Evolutionary conservation across 2,329 filamentous ascomycete species (phyloP).

Genomic region (Claviceps monticola): DNA sequence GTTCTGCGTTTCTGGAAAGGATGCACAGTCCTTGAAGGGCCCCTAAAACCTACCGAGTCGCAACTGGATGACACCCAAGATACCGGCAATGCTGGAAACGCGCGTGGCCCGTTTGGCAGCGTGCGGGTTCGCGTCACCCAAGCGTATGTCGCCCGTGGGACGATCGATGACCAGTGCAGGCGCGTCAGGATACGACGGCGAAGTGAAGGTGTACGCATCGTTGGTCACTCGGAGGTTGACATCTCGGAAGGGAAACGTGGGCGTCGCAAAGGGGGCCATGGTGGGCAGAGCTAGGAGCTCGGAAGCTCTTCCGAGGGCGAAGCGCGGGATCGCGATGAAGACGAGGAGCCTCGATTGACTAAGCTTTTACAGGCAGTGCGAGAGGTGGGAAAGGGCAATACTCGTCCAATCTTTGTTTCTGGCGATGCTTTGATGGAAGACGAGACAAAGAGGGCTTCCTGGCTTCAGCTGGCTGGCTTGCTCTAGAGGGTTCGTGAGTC

Average conservation of each 20-base stretch:
- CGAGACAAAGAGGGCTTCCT: no score
- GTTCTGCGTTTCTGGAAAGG: not conserved
- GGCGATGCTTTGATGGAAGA: no score
- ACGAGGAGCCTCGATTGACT: not conserved
- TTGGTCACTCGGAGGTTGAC: constrained; percentile 91
- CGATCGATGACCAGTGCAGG: constrained; percentile 81
- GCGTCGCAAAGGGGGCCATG: constrained; percentile 25
- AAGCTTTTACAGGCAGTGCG: no score
- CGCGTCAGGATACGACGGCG: constrained; percentile 80
- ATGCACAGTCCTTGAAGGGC: not conserved
- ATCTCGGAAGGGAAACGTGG: constrained; percentile 66
- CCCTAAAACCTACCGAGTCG: constrained; percentile 55
- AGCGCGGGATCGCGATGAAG: not conserved
- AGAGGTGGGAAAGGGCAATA: no score
- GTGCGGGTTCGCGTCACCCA: constrained; percentile 65
- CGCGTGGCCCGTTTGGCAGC: constrained; percentile 56
- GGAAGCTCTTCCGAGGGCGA: not conserved
- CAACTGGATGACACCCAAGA: constrained; percentile 85
- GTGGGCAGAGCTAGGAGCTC: not conserved
- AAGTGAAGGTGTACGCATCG: constrained; percentile 91
- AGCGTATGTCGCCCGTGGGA: constrained; percentile 77
- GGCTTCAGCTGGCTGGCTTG: no score
- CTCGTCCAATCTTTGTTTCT: no score
- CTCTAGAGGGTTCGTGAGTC: no score
- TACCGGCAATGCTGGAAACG: constrained; percentile 88